phyloP scores from a whole-genome alignment of 2,329 filamentous ascomycete genomes.

The Trichoderma sp. region DNA sequence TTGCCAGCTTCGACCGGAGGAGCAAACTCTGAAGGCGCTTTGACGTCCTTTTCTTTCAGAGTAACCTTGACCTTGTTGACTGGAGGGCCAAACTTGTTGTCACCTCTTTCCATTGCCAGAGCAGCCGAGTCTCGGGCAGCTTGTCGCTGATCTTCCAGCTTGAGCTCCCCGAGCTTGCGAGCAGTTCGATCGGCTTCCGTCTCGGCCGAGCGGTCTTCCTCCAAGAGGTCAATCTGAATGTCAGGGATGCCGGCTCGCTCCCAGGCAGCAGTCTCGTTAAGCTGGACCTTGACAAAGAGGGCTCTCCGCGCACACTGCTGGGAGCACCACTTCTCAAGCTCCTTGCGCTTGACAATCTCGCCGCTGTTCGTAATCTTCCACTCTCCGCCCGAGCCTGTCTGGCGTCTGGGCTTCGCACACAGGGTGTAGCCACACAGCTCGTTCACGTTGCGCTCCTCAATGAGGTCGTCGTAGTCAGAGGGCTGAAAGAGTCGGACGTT shows the following conservation, averaged over 20 bases:
- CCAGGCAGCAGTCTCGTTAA: constrained; percentile 84
- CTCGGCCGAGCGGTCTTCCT: constrained; percentile 61
- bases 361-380: constrained; percentile 65
- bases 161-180: constrained; percentile 44
- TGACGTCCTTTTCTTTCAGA: constrained; percentile 53
- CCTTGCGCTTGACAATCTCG: constrained; percentile 68
- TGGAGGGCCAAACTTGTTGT: constrained; percentile 30
- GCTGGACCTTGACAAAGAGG: constrained; percentile 84
- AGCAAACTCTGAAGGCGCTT: constrained; percentile 29
- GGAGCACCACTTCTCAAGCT: constrained; percentile 86
- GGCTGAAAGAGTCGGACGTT: constrained; percentile 77
- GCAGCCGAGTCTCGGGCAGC: constrained; percentile 44
- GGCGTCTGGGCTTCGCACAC: constrained; percentile 66
- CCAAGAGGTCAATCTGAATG: constrained; percentile 62
- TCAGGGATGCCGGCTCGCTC: constrained; percentile 64
- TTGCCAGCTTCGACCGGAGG: constrained; percentile 36
- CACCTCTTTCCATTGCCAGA: constrained; percentile 54
- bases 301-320: constrained; percentile 75
- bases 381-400: constrained; percentile 58
- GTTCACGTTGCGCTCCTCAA: constrained; percentile 85
- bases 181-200: constrained; percentile 45
- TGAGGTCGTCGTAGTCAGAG: constrained; percentile 83
- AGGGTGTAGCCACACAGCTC: constrained; percentile 81
- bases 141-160: constrained; percentile 48
- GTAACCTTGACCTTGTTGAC: constrained; percentile 48